A percentile compares a stretch with the other conserved stretches of the same genome.
phyloP scores from a whole-genome alignment of 371 early-diverging fungal species.

The Mortierella sp. region DNA sequence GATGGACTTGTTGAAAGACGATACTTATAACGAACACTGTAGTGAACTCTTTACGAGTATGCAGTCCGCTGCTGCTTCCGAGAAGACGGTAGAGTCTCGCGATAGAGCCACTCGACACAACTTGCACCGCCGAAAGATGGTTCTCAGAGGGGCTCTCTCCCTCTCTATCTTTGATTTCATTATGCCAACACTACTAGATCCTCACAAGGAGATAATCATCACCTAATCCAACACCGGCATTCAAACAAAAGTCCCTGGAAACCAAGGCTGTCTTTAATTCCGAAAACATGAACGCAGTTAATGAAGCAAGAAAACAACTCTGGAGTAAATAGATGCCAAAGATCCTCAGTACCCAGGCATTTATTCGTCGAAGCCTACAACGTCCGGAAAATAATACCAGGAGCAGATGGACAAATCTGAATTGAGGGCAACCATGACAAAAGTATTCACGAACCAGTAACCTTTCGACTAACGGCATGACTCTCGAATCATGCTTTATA shows the following conservation, averaged over 20 bases:
- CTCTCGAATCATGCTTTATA: constrained; percentile 14
- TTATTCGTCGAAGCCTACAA: constrained; percentile 9
- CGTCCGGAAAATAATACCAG: constrained; percentile 19
- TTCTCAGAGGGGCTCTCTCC: constrained; percentile 7
- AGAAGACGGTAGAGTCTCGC: no score
- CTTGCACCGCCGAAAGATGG: constrained; percentile 11
- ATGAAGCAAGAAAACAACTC: constrained; percentile 15
- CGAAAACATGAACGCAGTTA: constrained; percentile 10
- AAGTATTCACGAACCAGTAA: constrained; percentile 14
- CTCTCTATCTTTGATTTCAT: constrained; percentile 12
- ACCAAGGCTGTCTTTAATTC: constrained; percentile 12
- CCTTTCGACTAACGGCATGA: constrained; percentile 18
- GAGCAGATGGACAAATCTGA: constrained; percentile 21
- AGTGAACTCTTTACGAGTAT: constrained; percentile 2
- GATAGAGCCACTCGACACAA: constrained; percentile 7
- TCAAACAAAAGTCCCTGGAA: constrained; percentile 10
- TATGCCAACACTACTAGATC: no score
- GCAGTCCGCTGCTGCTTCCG: no score
- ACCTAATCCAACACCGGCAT: not conserved
- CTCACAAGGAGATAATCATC: not conserved
- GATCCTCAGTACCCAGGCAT: constrained; percentile 9
- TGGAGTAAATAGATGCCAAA: constrained; percentile 9
- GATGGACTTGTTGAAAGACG: no score
- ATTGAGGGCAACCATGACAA: constrained; percentile 11
- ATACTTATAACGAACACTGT: not conserved